Base-by-base conservation (phyloP, 2,329 filamentous ascomycete genomes). In the Aspergillus neotritici region DNA sequence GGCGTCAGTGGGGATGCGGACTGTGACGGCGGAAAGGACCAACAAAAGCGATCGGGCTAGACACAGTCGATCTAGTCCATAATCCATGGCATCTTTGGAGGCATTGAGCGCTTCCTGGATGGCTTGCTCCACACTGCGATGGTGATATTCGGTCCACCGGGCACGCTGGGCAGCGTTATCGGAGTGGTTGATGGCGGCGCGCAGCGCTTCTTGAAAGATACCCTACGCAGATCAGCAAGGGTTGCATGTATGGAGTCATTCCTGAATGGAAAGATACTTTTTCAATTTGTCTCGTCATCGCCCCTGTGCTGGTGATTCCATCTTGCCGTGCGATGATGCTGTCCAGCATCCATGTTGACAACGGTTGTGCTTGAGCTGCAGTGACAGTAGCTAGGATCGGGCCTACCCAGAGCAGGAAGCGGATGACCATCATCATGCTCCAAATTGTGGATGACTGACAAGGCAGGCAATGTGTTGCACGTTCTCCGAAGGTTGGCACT, bases 261-360 rank as follows among this genome's bases (percentile, higher is more conserved):
- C n/a, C n/a, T n/a, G n/a, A n/a, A 6, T 10, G 13, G 12, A 5
- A 15, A 21, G 10, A 29, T 12, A 37, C 35, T 13, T 37, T 37
- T 14, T 37, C 21, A 9, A 37, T 25, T 25, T 37, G 35, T 29
- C 21, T 29, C 16, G 21, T 29, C 28, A 37, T n/a, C 28, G 35
- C 28, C 35, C 35, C 9, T 37, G 21, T n/a, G 35, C 35, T 14
- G 35, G 35, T 37, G 12, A 37, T 37, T 28, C 35, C 35, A 29
- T 37, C 35, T 9, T 15, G 21, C 30, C 35, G 35, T 21, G 17
- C 35, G n/a, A 37, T 21, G 35, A 30, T 15, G 30, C 35, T 37
- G n/a, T 37, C 35, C 35, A 37, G 35, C 35, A 37, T 37, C 35
- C 35, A 37, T 6, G 35, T 37, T 9, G 35, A 37, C 7, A 25